These are phyloP conservation scores for Pseudoturritis turrita DNA, from an alignment of 345 rosid genomes.

Conservation along the genomic window DNA sequence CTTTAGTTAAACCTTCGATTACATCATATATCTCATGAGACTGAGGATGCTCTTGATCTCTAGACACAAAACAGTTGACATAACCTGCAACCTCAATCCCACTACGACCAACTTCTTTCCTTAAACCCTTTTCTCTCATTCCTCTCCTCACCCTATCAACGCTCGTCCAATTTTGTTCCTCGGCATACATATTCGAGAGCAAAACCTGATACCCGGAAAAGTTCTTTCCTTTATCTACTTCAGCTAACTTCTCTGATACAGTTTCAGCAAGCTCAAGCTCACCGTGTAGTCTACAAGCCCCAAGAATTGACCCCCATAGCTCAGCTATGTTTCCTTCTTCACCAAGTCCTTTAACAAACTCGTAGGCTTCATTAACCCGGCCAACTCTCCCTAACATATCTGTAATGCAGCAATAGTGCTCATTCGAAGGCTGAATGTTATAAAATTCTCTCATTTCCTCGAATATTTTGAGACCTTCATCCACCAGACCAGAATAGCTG, in stretches of 20 bases:
- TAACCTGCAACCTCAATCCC: slow-evolving; percentile 62
- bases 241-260: slow-evolving; percentile 51
- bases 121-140: slow-evolving; percentile 67
- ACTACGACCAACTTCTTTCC: slow-evolving; percentile 72
- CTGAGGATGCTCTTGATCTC: slow-evolving; percentile 57
- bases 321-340: slow-evolving; percentile 60
- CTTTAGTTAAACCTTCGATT: slow-evolving; percentile 45
- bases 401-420: slow-evolving; percentile 75
- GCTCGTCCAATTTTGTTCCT: slow-evolving; percentile 66
- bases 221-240: slow-evolving; percentile 38
- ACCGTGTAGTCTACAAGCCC: slow-evolving; percentile 70
- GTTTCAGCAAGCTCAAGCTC: slow-evolving; percentile 57
- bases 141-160: slow-evolving; percentile 68
- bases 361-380: slow-evolving; percentile 69
- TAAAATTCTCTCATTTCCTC: slow-evolving; percentile 53
- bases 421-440: slow-evolving; percentile 55
- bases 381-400: slow-evolving; percentile 93
- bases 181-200: slow-evolving; percentile 85
- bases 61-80: slow-evolving; percentile 55
- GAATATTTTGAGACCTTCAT: slow-evolving; percentile 71
- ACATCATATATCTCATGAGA: slow-evolving; percentile 47
- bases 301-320: slow-evolving; percentile 87
- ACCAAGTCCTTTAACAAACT: slow-evolving; percentile 64
- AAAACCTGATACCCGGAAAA: slow-evolving; percentile 67
- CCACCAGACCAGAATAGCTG: slow-evolving; percentile 70